Conservation (phyloP, 1,284 basidiomycete genomes). For the Mycena citricolor region DNA sequence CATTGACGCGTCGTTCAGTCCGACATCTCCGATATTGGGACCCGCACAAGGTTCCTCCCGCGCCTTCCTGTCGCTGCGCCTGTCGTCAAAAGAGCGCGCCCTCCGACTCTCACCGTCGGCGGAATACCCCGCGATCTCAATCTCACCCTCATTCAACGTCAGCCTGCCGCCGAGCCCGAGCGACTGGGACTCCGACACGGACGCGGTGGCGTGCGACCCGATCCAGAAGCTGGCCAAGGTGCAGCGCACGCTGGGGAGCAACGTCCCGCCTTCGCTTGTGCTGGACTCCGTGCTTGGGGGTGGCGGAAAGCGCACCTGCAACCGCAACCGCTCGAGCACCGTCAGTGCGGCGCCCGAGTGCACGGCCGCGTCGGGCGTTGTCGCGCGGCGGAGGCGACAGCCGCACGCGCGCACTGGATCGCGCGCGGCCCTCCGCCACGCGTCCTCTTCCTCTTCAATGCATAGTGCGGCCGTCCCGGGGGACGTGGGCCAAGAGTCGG, state of each 20-base stretch:
- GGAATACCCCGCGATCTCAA: conserved; percentile 6
- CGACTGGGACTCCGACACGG: conserved; percentile 4
- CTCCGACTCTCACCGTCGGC: conserved; percentile 5
- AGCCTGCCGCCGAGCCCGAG: too few relatives aligned
- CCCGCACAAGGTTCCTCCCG: neutral
- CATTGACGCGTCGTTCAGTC: neutral
- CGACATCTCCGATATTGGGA: neutral
- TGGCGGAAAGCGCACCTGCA: too few relatives aligned
- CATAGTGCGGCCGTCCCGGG: neutral
- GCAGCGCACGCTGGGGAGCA: conserved; percentile 8
- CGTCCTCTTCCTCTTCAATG: conserved; percentile 15
- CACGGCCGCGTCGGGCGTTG: neutral
- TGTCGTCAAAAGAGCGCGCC: too few relatives aligned
- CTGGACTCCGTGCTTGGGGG: too few relatives aligned
- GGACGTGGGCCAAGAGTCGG: too few relatives aligned
- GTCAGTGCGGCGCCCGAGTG: conserved; percentile 17
- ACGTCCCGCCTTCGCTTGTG: conserved; percentile 19
- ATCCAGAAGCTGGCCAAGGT: conserved; percentile 17
- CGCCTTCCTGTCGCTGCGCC: conserved; percentile 16
- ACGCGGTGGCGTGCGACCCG: conserved; percentile 7
- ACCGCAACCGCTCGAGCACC: conserved; percentile 19
- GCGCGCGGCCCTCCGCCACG: conserved; percentile 8
- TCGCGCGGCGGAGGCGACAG: conserved; percentile 1
- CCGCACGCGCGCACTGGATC: conserved; percentile 3
- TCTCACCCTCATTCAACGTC: conserved; percentile 10